Evolutionary conservation across 306 rosid genomes (phyloP).

Genomic region (Fragaria vesca): DNA sequence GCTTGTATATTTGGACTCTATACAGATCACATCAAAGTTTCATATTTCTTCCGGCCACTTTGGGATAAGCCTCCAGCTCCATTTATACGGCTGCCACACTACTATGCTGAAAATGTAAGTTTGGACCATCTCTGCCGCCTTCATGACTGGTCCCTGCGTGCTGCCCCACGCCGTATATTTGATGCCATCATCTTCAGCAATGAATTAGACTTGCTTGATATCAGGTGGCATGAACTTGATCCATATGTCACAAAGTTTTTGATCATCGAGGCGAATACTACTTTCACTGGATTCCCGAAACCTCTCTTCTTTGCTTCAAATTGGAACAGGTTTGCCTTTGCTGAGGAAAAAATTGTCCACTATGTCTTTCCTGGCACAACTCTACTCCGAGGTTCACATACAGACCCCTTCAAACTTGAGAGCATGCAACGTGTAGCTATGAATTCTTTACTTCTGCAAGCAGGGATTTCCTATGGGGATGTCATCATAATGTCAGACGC

Average conservation of each 20-base stretch:
- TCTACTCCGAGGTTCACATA: conserved; percentile 33
- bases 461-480: conserved; percentile 67
- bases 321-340: conserved; percentile 55
- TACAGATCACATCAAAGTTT: too few relatives aligned
- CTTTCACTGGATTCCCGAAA: conserved; percentile 74
- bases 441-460: conserved; percentile 52
- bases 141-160: conserved; percentile 79
- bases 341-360: conserved; percentile 48
- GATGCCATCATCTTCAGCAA: conserved; percentile 87
- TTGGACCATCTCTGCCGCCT: conserved; percentile 76
- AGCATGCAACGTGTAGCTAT: conserved; percentile 59
- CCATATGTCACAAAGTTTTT: conserved; percentile 54
- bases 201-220: conserved; percentile 85
- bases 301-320: conserved; percentile 26
- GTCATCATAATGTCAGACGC: conserved; percentile 73
- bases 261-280: conserved; percentile 73
- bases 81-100: conserved; percentile 65
- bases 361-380: conserved; percentile 47
- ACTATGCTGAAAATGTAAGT: conserved; percentile 84
- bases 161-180: conserved; percentile 62
- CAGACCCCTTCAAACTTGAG: conserved; percentile 70
- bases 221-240: conserved; percentile 78
- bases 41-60: conserved; percentile 55
- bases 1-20: not conserved
- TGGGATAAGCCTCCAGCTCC: conserved; percentile 84